Base-by-base conservation (phyloP, 2,329 filamentous ascomycete species). In the Aureobasidium leucospermi region DNA sequence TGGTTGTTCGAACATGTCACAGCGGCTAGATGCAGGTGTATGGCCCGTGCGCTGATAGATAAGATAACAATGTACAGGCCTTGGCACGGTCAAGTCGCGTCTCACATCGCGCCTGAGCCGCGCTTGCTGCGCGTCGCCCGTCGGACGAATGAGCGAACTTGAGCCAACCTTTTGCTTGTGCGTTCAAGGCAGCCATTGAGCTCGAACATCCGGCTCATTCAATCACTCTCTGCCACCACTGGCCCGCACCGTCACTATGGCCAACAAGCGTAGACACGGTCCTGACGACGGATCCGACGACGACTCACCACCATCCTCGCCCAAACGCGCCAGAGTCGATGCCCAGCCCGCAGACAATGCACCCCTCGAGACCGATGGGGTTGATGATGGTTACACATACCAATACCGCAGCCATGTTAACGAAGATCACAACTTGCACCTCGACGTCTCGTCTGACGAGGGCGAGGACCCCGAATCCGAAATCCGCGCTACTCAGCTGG, bases 381-480 rank as follows among this genome's bases (percentile, higher is more conserved):
- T 63, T 15, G 55, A 64, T 1, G 42, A 32, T n/a, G 41, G 43
- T 2, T 61, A 64, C 29, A 42, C 36, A 15, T 45, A 62, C 45
- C 45, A 55, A 6, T 47, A 57, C 39, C 53, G 47, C 45, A 58
- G 42, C 29, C 48, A 53, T 38, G 52, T 53, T 38, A 52, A 48
- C 31, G 42, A 52, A 4, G 59, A 61, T 13, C 32, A 51, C 36
- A 34, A 39, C 28, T 32, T 58, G 6, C 46, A 58, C 29, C 52
- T 52, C 19, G 57, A 65, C 28, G 55, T 60, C n/a, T 61, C 62
- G 31, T 48, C 59, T 59, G 63, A 64, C n/a, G 60, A 67, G 32
- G 63, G 63, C 15, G 69, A 67, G n/a, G 66, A 68, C n/a, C 65
- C 66, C 19, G 46, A 66, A 19, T 59, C 66, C 39, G 68, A 71